Evolutionary conservation across 768 basidiomycete species (phyloP).

Genomic region (Leccinellum luteum): DNA sequence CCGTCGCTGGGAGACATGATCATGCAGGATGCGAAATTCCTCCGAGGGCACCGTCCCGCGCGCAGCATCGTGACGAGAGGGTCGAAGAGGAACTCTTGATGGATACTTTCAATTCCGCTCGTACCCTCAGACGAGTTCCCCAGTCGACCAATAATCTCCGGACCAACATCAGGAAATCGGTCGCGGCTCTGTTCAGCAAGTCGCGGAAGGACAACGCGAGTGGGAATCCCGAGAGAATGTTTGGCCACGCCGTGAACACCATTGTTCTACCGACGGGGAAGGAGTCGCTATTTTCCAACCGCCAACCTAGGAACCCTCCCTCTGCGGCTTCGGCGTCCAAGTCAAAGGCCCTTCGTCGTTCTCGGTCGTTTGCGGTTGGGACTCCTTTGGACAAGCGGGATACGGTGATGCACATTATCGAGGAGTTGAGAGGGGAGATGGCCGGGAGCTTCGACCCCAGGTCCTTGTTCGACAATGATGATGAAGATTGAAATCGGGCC

Average conservation of each 20-base stretch:
- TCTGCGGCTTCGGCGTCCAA: background rate
- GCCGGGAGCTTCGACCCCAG: slow-evolving; percentile 16
- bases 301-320: background rate
- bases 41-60: background rate
- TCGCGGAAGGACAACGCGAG: slow-evolving; percentile 1
- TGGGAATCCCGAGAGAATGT: slow-evolving; percentile 4
- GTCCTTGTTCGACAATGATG: slow-evolving; percentile 13
- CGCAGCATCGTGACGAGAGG: background rate
- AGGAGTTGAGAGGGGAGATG: slow-evolving; percentile 19
- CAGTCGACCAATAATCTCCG: slow-evolving; percentile 2
- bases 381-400: background rate
- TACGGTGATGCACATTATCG: slow-evolving; percentile 15
- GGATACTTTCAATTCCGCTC: slow-evolving; percentile 3
- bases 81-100: slow-evolving; percentile 8
- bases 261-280: slow-evolving; percentile 11
- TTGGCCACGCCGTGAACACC: slow-evolving; percentile 17
- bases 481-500: background rate
- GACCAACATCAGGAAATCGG: slow-evolving; percentile 1
- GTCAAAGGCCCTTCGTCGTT: slow-evolving; percentile 22
- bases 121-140: slow-evolving; percentile 11
- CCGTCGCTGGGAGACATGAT: background rate
- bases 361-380: slow-evolving; percentile 24
- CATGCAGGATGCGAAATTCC: slow-evolving; percentile 2
- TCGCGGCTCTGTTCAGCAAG: slow-evolving; percentile 3
- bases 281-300: slow-evolving; percentile 12